These are phyloP conservation scores for Naegleria fowleri DNA, from an alignment of 208 protist genomes.

Conservation along the genomic window DNA sequence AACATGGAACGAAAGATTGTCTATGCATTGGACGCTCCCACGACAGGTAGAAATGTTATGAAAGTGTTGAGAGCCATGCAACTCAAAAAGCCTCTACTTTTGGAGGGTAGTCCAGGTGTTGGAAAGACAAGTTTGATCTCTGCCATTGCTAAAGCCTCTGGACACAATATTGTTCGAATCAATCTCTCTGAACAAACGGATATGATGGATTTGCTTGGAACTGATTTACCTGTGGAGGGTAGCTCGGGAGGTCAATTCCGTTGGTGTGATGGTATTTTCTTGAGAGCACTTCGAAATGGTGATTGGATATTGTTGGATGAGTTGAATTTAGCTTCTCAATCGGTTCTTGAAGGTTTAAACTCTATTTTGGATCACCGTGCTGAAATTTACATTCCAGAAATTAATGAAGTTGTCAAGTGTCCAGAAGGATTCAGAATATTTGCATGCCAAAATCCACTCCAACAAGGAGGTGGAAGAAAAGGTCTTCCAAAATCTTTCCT, in stretches of 20 bases:
- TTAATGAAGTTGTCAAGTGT: conserved; percentile 65
- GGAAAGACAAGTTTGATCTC: conserved; percentile 93
- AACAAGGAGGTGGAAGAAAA: conserved; percentile 97
- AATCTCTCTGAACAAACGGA: conserved; percentile 99
- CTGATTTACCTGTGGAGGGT: conserved; percentile 75
- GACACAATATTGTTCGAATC: conserved; percentile 91
- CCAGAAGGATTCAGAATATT: conserved; percentile 92
- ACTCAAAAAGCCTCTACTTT: conserved; percentile 84
- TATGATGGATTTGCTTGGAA: conserved; percentile 84
- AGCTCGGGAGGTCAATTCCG: conserved; percentile 71
- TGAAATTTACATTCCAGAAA: conserved; percentile 81
- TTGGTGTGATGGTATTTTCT: conserved; percentile 96
- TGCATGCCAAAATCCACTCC: conserved; percentile 96
- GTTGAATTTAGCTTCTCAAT: conserved; percentile 99
- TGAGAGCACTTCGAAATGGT: conserved; percentile 86
- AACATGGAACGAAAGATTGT: conserved; percentile 54
- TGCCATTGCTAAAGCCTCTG: conserved; percentile 78
- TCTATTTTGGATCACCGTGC: conserved; percentile 97
- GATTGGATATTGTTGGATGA: conserved; percentile 99
- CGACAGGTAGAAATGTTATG: conserved; percentile 89
- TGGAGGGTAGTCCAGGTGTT: conserved; percentile 95
- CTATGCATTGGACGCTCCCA: conserved; percentile 89
- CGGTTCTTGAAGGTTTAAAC: conserved; percentile 99
- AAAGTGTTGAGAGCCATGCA: conserved; percentile 86
- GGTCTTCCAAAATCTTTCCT: conserved; percentile 99